phyloP scores from a whole-genome alignment of 2,329 filamentous ascomycete species.

The Cercospora sesami region DNA sequence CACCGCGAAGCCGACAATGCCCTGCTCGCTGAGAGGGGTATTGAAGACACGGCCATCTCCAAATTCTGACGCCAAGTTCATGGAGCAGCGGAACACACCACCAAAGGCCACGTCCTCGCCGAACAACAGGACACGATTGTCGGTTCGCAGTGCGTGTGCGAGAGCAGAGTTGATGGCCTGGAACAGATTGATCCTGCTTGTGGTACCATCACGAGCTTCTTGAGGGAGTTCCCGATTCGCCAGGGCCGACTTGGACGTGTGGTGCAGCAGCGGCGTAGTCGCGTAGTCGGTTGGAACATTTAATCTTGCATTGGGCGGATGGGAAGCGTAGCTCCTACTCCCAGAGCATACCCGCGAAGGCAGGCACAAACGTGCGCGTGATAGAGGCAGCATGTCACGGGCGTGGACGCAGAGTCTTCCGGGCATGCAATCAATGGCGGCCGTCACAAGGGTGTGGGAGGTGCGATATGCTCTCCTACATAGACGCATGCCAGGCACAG shows the following conservation, averaged over 20 bases:
- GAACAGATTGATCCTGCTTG: conserved; percentile 89
- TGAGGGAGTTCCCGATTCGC: conserved; percentile 67
- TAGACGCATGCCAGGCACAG: background rate
- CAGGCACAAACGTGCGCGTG: background rate
- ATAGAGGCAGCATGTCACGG: background rate
- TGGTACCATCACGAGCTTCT: conserved; percentile 48
- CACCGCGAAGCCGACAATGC: conserved; percentile 90
- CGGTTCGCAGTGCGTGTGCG: conserved; percentile 74
- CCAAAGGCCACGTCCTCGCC: conserved; percentile 97
- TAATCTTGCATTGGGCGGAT: conserved; percentile 58
- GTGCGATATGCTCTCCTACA: background rate
- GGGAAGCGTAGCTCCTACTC: conserved; percentile 49
- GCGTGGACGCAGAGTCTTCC: background rate
- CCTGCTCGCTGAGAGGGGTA: conserved; percentile 90
- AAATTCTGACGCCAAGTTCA: conserved; percentile 84
- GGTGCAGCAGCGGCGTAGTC: conserved; percentile 75
- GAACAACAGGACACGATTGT: conserved; percentile 86
- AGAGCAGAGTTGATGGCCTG: conserved; percentile 91
- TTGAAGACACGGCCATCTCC: conserved; percentile 92
- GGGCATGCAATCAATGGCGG: background rate
- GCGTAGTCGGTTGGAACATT: conserved; percentile 88
- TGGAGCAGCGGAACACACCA: conserved; percentile 84
- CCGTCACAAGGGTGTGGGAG: background rate
- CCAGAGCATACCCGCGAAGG: background rate
- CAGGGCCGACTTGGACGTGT: conserved; percentile 72